Conservation (phyloP, 2,329 filamentous ascomycete species). For the Ophiocordyceps robertsii region DNA sequence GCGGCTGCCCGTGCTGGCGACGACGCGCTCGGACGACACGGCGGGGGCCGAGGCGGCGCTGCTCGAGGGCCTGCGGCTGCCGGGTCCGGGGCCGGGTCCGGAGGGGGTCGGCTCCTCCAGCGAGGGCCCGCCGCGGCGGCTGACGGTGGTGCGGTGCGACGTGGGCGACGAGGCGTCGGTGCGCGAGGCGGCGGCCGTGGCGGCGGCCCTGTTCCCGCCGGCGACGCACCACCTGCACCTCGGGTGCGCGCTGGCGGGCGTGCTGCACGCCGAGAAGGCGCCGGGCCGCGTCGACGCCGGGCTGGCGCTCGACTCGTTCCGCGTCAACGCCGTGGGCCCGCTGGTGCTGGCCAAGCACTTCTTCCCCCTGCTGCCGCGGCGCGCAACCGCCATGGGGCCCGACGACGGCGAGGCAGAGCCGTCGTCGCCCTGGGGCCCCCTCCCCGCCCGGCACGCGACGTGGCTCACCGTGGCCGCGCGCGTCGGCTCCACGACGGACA, state of each 20-base stretch:
- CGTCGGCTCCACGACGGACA: conserved; percentile 62
- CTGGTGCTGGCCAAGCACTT: conserved; percentile 70
- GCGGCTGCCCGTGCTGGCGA: conserved; percentile 32
- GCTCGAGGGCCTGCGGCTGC: conserved; percentile 14
- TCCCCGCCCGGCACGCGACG: conserved; percentile 34
- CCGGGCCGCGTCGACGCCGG: conserved; percentile 49
- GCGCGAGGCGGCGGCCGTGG: conserved; percentile 35
- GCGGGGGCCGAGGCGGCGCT: conserved; percentile 19
- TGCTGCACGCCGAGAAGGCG: conserved; percentile 61
- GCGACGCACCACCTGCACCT: conserved; percentile 49
- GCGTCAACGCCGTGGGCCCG: conserved; percentile 60
- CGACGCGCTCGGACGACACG: conserved; percentile 23
- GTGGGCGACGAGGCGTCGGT: conserved; percentile 51
- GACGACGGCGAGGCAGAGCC: conserved; percentile 5
- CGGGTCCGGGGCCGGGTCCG: background rate
- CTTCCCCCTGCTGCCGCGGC: conserved; percentile 51
- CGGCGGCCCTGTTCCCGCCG: conserved; percentile 37
- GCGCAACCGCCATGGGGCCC: conserved; percentile 19
- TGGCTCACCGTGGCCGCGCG: conserved; percentile 69
- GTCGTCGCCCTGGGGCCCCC: conserved; percentile 16
- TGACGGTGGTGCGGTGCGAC: conserved; percentile 27
- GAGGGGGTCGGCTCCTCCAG: no score
- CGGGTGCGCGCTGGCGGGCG: conserved; percentile 55
- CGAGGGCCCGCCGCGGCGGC: conserved; percentile 11
- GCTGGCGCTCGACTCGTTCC: conserved; percentile 53